phyloP scores from a whole-genome alignment of 2,329 filamentous ascomycete genomes.

The Bimuria novae-zelandiae region DNA sequence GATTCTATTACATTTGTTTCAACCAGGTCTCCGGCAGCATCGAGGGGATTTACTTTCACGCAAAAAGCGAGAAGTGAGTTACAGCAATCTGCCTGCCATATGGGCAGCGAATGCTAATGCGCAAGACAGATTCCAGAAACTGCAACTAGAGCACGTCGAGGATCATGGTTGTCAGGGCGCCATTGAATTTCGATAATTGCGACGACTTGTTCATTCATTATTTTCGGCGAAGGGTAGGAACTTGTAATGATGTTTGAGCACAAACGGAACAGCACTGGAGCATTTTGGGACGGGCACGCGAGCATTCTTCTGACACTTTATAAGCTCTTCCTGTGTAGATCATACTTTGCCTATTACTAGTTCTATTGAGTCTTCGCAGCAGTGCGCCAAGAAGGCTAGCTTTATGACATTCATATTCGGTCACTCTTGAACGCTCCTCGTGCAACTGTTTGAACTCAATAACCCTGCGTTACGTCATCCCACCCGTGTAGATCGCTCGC shows the following conservation, averaged over 20 bases:
- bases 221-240: constrained; percentile 11
- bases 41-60: constrained; percentile 95
- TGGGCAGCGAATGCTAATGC: constrained; percentile 22
- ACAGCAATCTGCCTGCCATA: background rate
- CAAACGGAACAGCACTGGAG: constrained; percentile 31
- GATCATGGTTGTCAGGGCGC: constrained; percentile 82
- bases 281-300: constrained; percentile 27
- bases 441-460: no score
- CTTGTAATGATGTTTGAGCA: constrained; percentile 19
- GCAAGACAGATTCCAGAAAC: constrained; percentile 76
- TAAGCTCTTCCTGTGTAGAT: constrained; percentile 32
- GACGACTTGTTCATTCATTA: constrained; percentile 33
- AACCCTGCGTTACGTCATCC: constrained; percentile 2
- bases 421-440: no score
- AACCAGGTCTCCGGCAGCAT: constrained; percentile 87
- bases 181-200: constrained; percentile 80
- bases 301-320: constrained; percentile 20
- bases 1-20: constrained; percentile 99
- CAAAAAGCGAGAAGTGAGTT: constrained; percentile 93
- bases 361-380: constrained; percentile 24
- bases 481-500: background rate
- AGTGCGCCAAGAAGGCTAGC: constrained; percentile 31
- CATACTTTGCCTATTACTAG: constrained; percentile 17
- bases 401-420: no score
- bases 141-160: constrained; percentile 86